Conservation (phyloP, 129 eudicot species). For the Glebionis coronaria region DNA sequence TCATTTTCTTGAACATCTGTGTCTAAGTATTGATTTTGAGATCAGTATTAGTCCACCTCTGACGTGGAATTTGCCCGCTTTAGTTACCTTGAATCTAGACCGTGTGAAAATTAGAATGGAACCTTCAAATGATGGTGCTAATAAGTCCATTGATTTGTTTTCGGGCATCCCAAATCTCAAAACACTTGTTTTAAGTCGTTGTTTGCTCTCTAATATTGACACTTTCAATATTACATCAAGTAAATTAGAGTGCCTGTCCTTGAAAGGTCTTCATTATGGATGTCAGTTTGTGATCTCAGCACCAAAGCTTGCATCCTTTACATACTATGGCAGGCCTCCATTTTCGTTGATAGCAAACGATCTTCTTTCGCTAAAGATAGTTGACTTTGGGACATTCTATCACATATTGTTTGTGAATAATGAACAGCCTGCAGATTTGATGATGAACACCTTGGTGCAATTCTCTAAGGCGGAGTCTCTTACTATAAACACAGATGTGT, state of each 20-base stretch:
- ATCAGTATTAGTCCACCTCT: neutral
- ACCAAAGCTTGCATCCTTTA: conserved; percentile 26
- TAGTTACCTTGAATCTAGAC: conserved; percentile 14
- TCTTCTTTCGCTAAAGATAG: conserved; percentile 13
- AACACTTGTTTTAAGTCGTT: conserved; percentile 12
- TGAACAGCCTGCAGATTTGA: neutral
- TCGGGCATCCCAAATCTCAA: conserved; percentile 11
- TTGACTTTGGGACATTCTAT: conserved; percentile 4
- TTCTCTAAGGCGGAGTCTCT: neutral
- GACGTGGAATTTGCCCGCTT: conserved; percentile 23
- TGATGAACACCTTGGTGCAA: conserved; percentile 16
- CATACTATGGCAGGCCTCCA: neutral
- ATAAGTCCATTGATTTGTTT: conserved; percentile 21
- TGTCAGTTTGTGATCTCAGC: conserved; percentile 19
- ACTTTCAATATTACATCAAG: conserved; percentile 17
- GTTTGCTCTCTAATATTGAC: neutral
- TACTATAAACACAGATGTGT: neutral
- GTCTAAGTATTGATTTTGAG: conserved; percentile 14
- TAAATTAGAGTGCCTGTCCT: conserved; percentile 14
- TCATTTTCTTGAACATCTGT: conserved; percentile 13
- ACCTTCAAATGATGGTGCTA: conserved; percentile 7
- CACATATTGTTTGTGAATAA: neutral
- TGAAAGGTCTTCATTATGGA: neutral
- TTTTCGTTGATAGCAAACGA: conserved; percentile 1
- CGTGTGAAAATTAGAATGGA: conserved; percentile 8